Percentiles rank a stretch among this genome's conserved stretches.
Evolutionary conservation across 2,329 filamentous ascomycete species (phyloP).

Genomic region (Penicillium sp.): DNA sequence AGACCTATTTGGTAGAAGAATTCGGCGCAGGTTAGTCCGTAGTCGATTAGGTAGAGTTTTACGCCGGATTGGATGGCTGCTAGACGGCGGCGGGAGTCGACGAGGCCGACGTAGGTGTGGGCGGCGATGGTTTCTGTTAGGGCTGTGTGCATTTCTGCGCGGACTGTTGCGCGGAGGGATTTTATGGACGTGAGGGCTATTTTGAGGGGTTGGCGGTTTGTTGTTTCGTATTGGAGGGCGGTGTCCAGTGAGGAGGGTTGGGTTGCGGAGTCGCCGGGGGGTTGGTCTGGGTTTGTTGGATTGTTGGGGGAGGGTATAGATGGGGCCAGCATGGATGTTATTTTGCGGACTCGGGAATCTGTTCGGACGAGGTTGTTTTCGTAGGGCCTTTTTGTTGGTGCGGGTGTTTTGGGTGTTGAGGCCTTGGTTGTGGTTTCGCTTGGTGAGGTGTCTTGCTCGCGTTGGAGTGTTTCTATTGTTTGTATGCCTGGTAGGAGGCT

Average conservation of each 20-base stretch:
- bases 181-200: conserved; percentile 83
- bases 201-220: conserved; percentile 63
- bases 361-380: conserved; percentile 89
- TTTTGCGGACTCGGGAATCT: conserved; percentile 84
- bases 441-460: conserved; percentile 21
- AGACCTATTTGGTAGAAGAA: conserved; percentile 95
- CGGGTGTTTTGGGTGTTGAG: conserved; percentile 38
- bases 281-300: conserved; percentile 26
- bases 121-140: conserved; percentile 82
- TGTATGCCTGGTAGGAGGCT: conserved; percentile 70
- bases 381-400: conserved; percentile 55
- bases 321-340: conserved; percentile 88
- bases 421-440: conserved; percentile 34
- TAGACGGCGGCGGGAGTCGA: conserved; percentile 80
- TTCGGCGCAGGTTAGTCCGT: conserved; percentile 78
- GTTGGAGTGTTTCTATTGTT: conserved; percentile 43
- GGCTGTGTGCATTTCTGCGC: conserved; percentile 75
- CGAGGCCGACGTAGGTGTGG: conserved; percentile 89
- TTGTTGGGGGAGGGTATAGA: conserved; percentile 25
- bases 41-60: conserved; percentile 88
- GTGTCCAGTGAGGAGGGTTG: conserved; percentile 38
- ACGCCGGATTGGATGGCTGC: conserved; percentile 92
- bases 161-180: conserved; percentile 74
- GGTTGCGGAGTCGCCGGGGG: conserved; percentile 34
- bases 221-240: conserved; percentile 65